A percentile compares a stretch with the other conserved stretches of the same genome.
phyloP scores from a whole-genome alignment of 768 basidiomycete genomes.

The Hirschioporus abietinus region DNA sequence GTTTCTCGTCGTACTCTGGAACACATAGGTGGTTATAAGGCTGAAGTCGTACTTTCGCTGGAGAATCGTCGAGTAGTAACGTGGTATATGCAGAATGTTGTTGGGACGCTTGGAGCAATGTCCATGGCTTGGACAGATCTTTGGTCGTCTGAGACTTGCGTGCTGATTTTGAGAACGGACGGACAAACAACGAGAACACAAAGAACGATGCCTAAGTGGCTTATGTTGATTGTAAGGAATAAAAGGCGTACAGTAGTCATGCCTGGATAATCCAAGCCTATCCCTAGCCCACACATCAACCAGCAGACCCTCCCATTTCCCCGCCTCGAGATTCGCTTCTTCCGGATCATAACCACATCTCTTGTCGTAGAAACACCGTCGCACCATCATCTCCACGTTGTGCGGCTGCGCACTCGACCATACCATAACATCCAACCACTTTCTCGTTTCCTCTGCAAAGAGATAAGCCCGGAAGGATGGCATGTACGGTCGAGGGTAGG shows the following conservation, averaged over 20 bases:
- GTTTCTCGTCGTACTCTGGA: slow-evolving; percentile 51
- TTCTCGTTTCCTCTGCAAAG: slow-evolving; percentile 50
- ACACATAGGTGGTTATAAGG: slow-evolving; percentile 82
- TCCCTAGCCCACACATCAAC: slow-evolving; percentile 77
- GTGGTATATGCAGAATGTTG: slow-evolving; percentile 42
- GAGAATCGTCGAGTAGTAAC: slow-evolving; percentile 48
- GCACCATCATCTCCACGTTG: slow-evolving; percentile 72
- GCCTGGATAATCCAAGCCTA: slow-evolving; percentile 57
- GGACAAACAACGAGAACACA: background rate
- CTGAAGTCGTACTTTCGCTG: slow-evolving; percentile 55
- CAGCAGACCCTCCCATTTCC: slow-evolving; percentile 21
- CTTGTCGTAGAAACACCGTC: slow-evolving; percentile 45
- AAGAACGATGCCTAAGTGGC: background rate
- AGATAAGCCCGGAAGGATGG: slow-evolving; percentile 55
- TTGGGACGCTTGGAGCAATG: slow-evolving; percentile 21
- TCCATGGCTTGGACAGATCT: slow-evolving; percentile 68
- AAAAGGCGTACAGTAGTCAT: slow-evolving; percentile 60
- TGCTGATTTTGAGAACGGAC: slow-evolving; percentile 15
- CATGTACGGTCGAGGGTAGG: slow-evolving; percentile 65
- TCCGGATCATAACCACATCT: slow-evolving; percentile 22
- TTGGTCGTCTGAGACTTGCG: slow-evolving; percentile 58
- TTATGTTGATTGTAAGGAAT: background rate
- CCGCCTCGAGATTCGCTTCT: slow-evolving; percentile 1
- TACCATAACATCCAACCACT: slow-evolving; percentile 80
- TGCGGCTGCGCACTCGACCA: slow-evolving; percentile 87